A percentile compares a stretch with the other conserved stretches of the same genome.
phyloP scores from a whole-genome alignment of 345 rosid genomes.

The Brassica juncea region DNA sequence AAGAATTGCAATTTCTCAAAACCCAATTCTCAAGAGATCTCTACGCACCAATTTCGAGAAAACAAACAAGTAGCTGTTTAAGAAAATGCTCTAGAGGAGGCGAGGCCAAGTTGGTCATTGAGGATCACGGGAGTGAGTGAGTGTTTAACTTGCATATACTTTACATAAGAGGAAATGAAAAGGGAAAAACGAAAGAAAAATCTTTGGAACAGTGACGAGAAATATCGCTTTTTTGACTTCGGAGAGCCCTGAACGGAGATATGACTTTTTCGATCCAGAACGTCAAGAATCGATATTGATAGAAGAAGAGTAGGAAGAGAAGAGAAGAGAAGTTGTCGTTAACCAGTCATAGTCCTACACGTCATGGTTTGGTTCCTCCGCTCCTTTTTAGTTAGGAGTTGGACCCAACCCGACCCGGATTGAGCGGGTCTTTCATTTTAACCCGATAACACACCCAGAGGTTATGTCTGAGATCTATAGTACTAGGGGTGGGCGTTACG shows the following conservation, averaged over 20 bases:
- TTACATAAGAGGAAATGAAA: neutral
- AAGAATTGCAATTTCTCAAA: neutral
- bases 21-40: slow-evolving; percentile 22
- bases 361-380: slow-evolving; percentile 26
- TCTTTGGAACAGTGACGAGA: slow-evolving; percentile 2
- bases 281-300: slow-evolving; percentile 29
- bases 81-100: slow-evolving; percentile 15
- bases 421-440: neutral
- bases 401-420: neutral
- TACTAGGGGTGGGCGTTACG: no score
- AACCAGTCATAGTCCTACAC: slow-evolving; percentile 20
- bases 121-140: slow-evolving; percentile 28
- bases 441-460: neutral
- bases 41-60: neutral
- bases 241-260: neutral
- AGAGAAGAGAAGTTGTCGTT: slow-evolving; percentile 6
- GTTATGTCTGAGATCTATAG: neutral
- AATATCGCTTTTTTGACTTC: slow-evolving; percentile 21
- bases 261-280: slow-evolving; percentile 39
- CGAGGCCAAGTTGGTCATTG: slow-evolving; percentile 13
- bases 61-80: slow-evolving; percentile 12
- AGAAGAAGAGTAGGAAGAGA: neutral
- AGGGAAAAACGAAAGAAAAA: neutral
- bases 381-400: neutral
- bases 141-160: neutral